Evolutionary conservation across 1,284 basidiomycete genomes (phyloP).

Genomic region (Sanghuangporus baumii): DNA sequence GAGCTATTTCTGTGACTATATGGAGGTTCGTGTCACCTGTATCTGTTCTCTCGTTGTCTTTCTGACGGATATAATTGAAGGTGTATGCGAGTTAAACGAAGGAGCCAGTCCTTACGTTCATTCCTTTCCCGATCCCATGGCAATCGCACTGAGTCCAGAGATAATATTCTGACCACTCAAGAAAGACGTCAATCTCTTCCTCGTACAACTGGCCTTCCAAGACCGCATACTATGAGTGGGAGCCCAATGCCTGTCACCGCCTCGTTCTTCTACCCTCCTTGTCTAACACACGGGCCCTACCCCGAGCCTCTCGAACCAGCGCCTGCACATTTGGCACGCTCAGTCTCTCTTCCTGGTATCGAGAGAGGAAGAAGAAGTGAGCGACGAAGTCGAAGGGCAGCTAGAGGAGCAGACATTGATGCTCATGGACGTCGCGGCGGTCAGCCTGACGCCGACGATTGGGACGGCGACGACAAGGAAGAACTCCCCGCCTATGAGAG

Average conservation of each 20-base stretch:
- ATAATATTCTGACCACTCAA: not conserved
- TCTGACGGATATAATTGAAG: not conserved
- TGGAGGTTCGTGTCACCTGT: constrained; percentile 2
- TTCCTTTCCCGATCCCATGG: not conserved
- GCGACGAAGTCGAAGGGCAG: constrained; percentile 6
- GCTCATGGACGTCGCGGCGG: constrained; percentile 10
- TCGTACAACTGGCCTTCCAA: constrained; percentile 41
- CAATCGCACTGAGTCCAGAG: not conserved
- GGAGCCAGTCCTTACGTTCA: constrained; percentile 1
- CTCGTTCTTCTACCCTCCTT: constrained; percentile 14
- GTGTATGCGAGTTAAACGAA: constrained; percentile 8
- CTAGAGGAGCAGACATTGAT: constrained; percentile 16
- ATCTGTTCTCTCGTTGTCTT: not conserved
- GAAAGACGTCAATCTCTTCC: constrained; percentile 3
- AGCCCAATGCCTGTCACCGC: not conserved
- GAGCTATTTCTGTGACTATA: constrained; percentile 4
- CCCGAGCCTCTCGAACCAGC: constrained; percentile 7
- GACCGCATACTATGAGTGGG: not conserved
- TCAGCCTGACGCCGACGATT: constrained; percentile 3
- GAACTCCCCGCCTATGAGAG: constrained; percentile 17
- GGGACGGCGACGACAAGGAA: constrained; percentile 11
- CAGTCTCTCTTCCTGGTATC: not conserved
- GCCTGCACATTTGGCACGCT: constrained; percentile 3
- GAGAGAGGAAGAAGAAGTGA: not conserved
- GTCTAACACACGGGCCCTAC: constrained; percentile 3